Evolutionary conservation across 768 basidiomycete species (phyloP), one percentile per base, ranked within the genome.

Genomic region (Austroboletus festivus): DNA sequence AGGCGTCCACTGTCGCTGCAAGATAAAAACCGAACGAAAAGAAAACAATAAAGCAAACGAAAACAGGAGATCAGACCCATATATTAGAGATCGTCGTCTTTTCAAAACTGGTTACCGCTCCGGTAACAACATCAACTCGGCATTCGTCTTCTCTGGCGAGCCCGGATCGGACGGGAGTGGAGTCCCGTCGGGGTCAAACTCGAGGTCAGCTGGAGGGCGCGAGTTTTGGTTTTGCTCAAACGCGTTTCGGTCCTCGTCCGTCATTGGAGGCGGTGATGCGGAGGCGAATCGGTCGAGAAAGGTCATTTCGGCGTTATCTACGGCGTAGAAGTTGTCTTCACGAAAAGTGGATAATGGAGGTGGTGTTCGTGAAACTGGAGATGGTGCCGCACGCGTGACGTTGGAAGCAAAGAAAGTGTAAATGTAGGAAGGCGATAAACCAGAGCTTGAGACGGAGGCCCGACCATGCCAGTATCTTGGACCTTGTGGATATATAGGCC

Each of bases 331-430:
- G 35, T 26, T 48, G 21, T 67, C 63, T 11, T 57, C 60, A n/a
- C 26, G 55, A 0, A 44, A 50, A 1, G 51, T 37, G n/a, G 50
- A 46, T 20, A 38, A 33, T 3, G 20, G 21, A 22, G 15, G 31
- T 7, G 35, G 26, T n/a, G 15, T 31, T 21, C 42, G 53, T 42
- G 40, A 31, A 9, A 35, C 6, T 30, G 62, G 54, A 7, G 28
- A 38, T 20, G 43, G 55, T 5, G 60, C 53, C 3, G 70, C 71
- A 24, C 61, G 59, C 5, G 75, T 68, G 23, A 78, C 76, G 8
- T 73, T 65, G 39, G 68, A 56, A 11, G 73, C 61, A 57, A 82
- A 80, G 59, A 80, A 79, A 3, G 76, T 74, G 46, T 77, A 76
- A 42, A 75, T 60, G 38, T 61, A 55, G 38, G 56, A 24, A 48